phyloP scores from a whole-genome alignment of 2,329 filamentous ascomycete genomes.

The Scleromitrula shiraiana region DNA sequence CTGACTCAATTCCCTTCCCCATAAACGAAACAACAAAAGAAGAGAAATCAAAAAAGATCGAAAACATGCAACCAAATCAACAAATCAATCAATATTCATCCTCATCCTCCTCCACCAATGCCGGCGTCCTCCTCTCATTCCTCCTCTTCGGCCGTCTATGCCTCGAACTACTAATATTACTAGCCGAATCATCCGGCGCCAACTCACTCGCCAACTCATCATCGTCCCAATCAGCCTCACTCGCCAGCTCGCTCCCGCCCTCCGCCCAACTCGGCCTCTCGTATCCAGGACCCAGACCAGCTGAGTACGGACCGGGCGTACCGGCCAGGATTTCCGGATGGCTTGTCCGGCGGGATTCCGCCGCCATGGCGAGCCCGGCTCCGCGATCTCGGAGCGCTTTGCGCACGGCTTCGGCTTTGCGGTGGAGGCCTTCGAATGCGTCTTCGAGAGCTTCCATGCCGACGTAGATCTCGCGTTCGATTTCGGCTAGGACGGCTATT shows the following conservation, averaged over 20 bases:
- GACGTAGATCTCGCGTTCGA: constrained; percentile 85
- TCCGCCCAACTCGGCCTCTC: constrained; percentile 26
- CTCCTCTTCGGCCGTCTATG: constrained; percentile 59
- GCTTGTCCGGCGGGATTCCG: constrained; percentile 23
- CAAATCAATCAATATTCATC: constrained; percentile 35
- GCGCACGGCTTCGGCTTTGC: constrained; percentile 73
- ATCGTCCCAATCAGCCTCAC: constrained; percentile 29
- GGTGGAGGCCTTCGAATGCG: constrained; percentile 86
- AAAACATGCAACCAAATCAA: not conserved
- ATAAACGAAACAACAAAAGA: too few species aligned
- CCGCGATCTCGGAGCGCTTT: constrained; percentile 72
- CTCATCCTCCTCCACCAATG: constrained; percentile 64
- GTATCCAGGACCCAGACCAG: constrained; percentile 27
- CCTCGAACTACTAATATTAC: constrained; percentile 68
- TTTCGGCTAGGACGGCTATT: constrained; percentile 79
- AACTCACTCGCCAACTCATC: constrained; percentile 52
- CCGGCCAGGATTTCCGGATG: constrained; percentile 31
- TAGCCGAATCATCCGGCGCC: constrained; percentile 71
- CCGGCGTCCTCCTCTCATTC: constrained; percentile 62
- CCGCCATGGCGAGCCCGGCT: constrained; percentile 52
- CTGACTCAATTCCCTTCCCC: too few species aligned
- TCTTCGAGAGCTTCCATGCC: constrained; percentile 94
- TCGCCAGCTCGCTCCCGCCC: constrained; percentile 40
- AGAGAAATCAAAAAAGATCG: too few species aligned
- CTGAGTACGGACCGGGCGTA: constrained; percentile 33